phyloP scores from a whole-genome alignment of 441 rosid species.

The Adansonia rubrostipa region DNA sequence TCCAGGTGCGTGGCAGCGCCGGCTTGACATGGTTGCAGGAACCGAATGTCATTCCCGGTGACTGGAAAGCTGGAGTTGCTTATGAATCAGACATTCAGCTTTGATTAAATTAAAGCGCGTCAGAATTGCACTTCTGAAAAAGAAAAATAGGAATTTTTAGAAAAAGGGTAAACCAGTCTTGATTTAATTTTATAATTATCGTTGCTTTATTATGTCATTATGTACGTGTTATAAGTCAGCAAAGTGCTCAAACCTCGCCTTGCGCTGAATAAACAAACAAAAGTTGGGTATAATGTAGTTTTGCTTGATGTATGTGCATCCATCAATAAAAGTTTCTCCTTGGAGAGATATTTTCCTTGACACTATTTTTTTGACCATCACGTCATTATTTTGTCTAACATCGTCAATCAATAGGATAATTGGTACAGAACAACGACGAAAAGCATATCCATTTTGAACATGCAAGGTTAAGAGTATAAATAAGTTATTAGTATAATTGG shows the following conservation, averaged over 20 bases:
- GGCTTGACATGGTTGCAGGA: constrained; percentile 61
- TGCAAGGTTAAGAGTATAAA: not conserved
- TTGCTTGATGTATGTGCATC: not conserved
- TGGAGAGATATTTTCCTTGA: not conserved
- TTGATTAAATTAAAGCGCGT: constrained; percentile 24
- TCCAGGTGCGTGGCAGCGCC: constrained; percentile 50
- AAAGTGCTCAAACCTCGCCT: not conserved
- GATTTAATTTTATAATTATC: not conserved
- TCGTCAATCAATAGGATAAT: too few species aligned
- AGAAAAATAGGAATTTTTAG: not conserved
- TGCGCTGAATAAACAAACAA: constrained; percentile 11
- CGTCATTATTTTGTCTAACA: too few species aligned
- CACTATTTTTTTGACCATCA: too few species aligned
- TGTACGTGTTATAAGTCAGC: not conserved
- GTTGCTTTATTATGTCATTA: not conserved
- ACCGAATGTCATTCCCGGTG: constrained; percentile 49
- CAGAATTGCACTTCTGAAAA: not conserved
- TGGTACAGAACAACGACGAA: not conserved
- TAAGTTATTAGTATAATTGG: not conserved
- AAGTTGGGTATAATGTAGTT: not conserved
- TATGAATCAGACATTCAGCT: constrained; percentile 65
- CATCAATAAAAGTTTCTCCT: constrained; percentile 17
- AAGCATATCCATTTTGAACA: not conserved
- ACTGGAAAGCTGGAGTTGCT: constrained; percentile 69
- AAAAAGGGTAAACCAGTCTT: not conserved